Evolutionary conservation across 768 basidiomycete genomes (phyloP), one percentile per base, ranked within the genome.

Genomic region (Mrakia frigida): DNA sequence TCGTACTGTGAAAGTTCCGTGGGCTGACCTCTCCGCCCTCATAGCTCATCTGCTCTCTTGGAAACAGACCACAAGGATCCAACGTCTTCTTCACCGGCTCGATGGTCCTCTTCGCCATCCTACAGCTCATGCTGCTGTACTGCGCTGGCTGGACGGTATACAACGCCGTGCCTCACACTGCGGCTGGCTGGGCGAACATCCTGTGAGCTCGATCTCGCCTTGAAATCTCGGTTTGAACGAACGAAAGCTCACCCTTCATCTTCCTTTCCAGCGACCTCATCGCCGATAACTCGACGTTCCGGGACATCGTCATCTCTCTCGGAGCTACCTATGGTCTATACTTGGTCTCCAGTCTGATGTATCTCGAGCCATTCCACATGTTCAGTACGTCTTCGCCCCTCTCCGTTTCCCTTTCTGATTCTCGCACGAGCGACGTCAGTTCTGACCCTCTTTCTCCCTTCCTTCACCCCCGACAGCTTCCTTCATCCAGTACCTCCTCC

Each of bases 261-360:
- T 63, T 10, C 31, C 1, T 14, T 35, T 21, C 16, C 61, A 63
- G 61, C 14, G 31, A 33, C 31, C 10, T 63, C 11, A 63, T 63
- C 61, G 61, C 33, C 63, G 39, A 69, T 13, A 81, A 94, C 77
- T 83, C 85, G 80, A 88, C 92, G 2, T 88, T 95, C 81, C 89
- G 91, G 78, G 90, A 71, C 33, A 71, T 75, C 39, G 61, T 74
- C 37, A 72, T 80, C 71, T 79, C 76, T 33, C 79, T 75, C 63
- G 73, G 77, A 87, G 88, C 94, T 88, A 95, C 93, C 87, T 95
- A 95, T 81, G 92, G 93, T 41, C 93, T 95, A 88, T 97, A 94
- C 80, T 80, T 85, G 63, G 69, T 83, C 39, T 80, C 81, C 1
- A 82, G 81, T 3, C 63, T 84, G 7, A 77, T 84, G 7, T 82